Base-by-base conservation (phyloP, 2,329 filamentous ascomycete genomes). In the Trichocomaceae sp. region DNA sequence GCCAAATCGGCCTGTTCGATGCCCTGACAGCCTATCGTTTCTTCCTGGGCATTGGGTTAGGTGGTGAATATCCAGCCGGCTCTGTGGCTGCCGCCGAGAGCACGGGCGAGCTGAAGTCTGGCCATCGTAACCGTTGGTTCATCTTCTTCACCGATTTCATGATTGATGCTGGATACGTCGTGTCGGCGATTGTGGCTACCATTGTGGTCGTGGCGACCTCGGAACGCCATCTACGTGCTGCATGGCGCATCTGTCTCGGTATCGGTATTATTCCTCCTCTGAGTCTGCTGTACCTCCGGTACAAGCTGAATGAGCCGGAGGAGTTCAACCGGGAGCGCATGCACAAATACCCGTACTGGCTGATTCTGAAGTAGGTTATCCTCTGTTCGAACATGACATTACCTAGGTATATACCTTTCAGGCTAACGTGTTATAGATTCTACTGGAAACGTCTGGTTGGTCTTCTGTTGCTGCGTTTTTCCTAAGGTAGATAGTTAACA, bases 121-220 rank as follows among this genome's bases (percentile, higher is more conserved):
- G 91, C 10, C 86, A 86, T 15, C 79, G 91, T n/a, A 92, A 96
- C 67, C 79, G 87, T 39, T 95, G 90, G 89, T 96, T 91, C 66
- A 88, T 92, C 63, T 78, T 95, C 60, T 95, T 93, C 70, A 95
- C 88, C 47, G 95, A 95, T 70, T 83, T 87, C 22, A 87, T 90
- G 77, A 95, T 95, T 57, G 88, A 95, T 66, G 81, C 83, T 52
- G 90, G 88, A 0, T 96, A 95, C 60, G 87, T 95, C 1, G 77
- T 92, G 54, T 85, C 88, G 8, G 85, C 88, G 0, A 83, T 95
- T 58, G 83, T 93, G 1, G 88, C 90, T 0, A 84, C 84, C 72
- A 75, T 87, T 46, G 69, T 86, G 26, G 79, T 83, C 12, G 62
- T 83, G 61, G 81, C 84, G 20, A 77, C 79, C 55, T 67, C 84